Percentiles rank a stretch among this genome's conserved stretches.
Evolutionary conservation across 345 rosid species (phyloP).

Genomic region (Psidium guajava): DNA sequence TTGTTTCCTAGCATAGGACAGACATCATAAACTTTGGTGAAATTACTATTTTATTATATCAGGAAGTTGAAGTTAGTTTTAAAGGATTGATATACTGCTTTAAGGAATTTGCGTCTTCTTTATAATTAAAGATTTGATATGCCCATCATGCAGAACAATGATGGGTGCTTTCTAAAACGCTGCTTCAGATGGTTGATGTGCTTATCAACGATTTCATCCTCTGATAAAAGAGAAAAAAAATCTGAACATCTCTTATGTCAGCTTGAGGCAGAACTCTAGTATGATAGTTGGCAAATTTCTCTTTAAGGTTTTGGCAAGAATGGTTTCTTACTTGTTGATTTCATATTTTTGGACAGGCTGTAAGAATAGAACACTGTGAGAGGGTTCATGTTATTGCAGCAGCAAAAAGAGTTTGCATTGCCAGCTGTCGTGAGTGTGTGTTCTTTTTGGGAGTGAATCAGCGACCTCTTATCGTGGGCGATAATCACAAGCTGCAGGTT

Average conservation of each 20-base stretch:
- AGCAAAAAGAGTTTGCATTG: constrained; percentile 83
- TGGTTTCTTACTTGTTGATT: background rate
- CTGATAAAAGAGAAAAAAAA: background rate
- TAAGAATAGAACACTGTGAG: constrained; percentile 94
- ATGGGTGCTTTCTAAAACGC: background rate
- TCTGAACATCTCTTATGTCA: background rate
- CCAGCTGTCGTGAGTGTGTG: constrained; percentile 92
- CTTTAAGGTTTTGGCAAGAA: background rate
- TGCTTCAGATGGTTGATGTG: background rate
- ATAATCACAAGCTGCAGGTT: constrained; percentile 97
- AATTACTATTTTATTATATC: background rate
- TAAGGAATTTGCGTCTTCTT: background rate
- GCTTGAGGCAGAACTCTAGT: background rate
- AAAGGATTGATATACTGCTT: background rate
- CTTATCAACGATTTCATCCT: background rate
- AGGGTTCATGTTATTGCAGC: constrained; percentile 94
- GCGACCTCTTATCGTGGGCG: constrained; percentile 95
- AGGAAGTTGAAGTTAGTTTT: background rate
- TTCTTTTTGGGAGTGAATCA: constrained; percentile 98
- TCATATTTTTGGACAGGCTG: constrained; percentile 40
- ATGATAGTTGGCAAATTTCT: background rate
- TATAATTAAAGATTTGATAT: background rate
- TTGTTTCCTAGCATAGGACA: background rate
- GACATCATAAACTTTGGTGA: background rate
- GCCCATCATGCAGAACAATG: background rate